Evolutionary conservation across 345 rosid genomes (phyloP).

Genomic region (Lepidium didymum): DNA sequence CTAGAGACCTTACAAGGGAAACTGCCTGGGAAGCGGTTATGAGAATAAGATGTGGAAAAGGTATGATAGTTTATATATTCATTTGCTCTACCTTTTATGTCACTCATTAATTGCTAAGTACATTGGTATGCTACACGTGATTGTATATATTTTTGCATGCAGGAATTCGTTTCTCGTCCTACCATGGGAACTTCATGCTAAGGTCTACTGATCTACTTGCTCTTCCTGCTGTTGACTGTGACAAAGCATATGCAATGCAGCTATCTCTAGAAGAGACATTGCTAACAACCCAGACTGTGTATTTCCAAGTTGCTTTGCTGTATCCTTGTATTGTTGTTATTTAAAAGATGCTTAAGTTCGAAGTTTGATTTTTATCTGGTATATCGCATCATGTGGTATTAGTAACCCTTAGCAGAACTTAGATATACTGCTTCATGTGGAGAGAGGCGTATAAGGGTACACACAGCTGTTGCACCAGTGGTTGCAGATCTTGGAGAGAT

Average conservation of each 20-base stretch:
- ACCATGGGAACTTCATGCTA: constrained; percentile 98
- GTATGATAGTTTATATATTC: constrained; percentile 32
- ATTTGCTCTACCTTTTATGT: background rate
- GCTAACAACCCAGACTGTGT: constrained; percentile 79
- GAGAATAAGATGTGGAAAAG: constrained; percentile 99
- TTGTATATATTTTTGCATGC: constrained; percentile 28
- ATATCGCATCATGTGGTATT: background rate
- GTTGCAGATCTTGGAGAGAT: constrained; percentile 91
- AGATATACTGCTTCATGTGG: constrained; percentile 99
- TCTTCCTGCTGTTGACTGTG: constrained; percentile 98
- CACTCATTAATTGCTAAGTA: constrained; percentile 2
- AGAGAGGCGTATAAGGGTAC: constrained; percentile 98
- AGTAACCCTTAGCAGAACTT: constrained; percentile 46
- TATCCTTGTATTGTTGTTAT: constrained; percentile 55
- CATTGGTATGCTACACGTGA: constrained; percentile 11
- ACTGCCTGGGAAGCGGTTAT: constrained; percentile 99
- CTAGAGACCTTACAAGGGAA: constrained; percentile 95
- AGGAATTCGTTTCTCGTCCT: constrained; percentile 91
- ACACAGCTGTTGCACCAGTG: constrained; percentile 86
- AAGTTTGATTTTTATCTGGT: constrained; percentile 5
- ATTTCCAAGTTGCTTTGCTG: constrained; percentile 98
- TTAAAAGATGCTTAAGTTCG: constrained; percentile 1
- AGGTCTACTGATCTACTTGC: constrained; percentile 93
- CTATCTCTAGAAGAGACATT: constrained; percentile 89
- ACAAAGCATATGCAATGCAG: constrained; percentile 98